Percentiles rank a stretch among this genome's conserved stretches.
Evolutionary conservation across 2,329 filamentous ascomycete species (phyloP).

Genomic region (Colletotrichum horii): DNA sequence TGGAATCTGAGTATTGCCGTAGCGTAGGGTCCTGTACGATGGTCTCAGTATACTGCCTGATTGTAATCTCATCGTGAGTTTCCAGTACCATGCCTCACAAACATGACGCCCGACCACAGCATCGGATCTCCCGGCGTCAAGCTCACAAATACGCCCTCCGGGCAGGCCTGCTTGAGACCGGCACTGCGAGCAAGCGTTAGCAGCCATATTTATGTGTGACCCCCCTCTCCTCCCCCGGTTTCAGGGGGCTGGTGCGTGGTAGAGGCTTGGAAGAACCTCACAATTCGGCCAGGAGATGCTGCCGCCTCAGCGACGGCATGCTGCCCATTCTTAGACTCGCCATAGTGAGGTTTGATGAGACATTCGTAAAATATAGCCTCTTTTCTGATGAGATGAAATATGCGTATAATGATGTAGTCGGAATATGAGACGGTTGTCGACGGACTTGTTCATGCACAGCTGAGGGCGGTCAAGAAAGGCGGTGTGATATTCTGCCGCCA

Average conservation of each 20-base stretch:
- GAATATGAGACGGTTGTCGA: constrained; percentile 9
- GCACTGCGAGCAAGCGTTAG: constrained; percentile 57
- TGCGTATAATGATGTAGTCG: neutral
- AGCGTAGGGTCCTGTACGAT: constrained; percentile 77
- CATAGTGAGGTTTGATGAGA: constrained; percentile 38
- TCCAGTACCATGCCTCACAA: constrained; percentile 79
- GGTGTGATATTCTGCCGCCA: constrained; percentile 33
- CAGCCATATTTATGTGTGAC: constrained; percentile 1
- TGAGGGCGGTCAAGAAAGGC: constrained; percentile 29
- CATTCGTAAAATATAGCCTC: neutral
- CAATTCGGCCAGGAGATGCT: constrained; percentile 85
- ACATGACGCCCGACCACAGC: constrained; percentile 90
- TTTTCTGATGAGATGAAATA: constrained; percentile 4
- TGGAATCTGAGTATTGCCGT: constrained; percentile 88
- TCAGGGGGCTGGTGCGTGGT: neutral
- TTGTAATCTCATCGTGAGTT: neutral
- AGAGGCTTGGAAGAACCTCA: constrained; percentile 38
- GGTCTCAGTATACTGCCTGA: neutral
- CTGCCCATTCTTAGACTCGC: constrained; percentile 46
- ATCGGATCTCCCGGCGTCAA: constrained; percentile 81
- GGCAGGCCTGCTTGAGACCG: constrained; percentile 81
- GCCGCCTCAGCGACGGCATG: constrained; percentile 67
- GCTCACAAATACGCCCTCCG: constrained; percentile 85
- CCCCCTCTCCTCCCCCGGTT: constrained; percentile 27
- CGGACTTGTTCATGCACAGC: constrained; percentile 14